Base-by-base conservation (phyloP, 495 filamentous ascomycete species). In the Penicillium fimorum region DNA sequence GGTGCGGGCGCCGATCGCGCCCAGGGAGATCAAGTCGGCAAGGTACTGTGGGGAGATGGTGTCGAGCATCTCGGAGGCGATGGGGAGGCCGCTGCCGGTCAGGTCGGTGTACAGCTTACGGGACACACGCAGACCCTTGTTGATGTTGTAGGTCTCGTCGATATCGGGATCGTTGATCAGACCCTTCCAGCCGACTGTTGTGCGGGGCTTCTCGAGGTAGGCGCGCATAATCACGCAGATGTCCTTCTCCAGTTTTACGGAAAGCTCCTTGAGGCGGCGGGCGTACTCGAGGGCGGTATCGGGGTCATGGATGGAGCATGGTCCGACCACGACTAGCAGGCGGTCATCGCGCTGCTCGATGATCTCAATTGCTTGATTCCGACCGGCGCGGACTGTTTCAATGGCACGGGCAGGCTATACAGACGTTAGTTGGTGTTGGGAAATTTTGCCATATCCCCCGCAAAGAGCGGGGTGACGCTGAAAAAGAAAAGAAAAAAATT, bases 151-250 rank as follows among this genome's bases (percentile, higher is more conserved):
- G 71, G 88, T 91, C 75, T 96, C 86, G 70, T 98, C 91, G 71
- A 98, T 96, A 62, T 98, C 94, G 1, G 94, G 94, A 66, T 98
- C 94, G 74, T 98, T 98, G 79, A 98, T 97, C 62, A 98, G 81
- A 27, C 94, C 94, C 76, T 98, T 98, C 94, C 94, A 98, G 63
- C 94, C 94, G 35, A 98, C 94, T 2, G 94, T 98, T n/a, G 94
- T 98, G 40, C 94, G 87, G 29, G 94, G 94, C 80, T 98, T 98
- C 82, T 98, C 94, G 20, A 98, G 88, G 79, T 98, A 98, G 68
- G 94, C 91, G 57, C 94, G 90, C 94, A 98, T 98, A 69, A 98
- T 87, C 67, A 98, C 87, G 61, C 84, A 86, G 33, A 98, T 80
- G 69, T 97, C 93, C 58, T 86, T 84, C 54, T 84, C 82, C 47